Evolutionary conservation across 179 eudicot species (phyloP), one percentile per base, ranked within the genome.

Genomic region (Actinidia arguta): DNA sequence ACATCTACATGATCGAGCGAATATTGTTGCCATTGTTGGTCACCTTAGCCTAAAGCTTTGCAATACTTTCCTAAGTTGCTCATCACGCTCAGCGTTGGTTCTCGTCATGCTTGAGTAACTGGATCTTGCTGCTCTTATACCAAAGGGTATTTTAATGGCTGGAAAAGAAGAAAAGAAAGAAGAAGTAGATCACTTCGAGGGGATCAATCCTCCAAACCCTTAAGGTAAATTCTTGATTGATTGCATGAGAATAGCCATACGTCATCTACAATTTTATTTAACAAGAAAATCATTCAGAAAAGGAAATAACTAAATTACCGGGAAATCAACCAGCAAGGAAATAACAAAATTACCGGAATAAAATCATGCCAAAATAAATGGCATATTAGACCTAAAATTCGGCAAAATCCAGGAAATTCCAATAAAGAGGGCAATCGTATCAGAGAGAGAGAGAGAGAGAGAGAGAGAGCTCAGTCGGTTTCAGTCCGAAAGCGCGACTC

Each of bases 151-250:
- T 42, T 69, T 69, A 36, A 42, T 18, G 12, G 50, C 17, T 42
- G 14, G 10, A 69, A 42, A 42, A 69, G 73, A 69, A 18, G 73
- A 17, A 17, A 42, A 18, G 42, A 1, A 20, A 18, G n/a, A 31
- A 27, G 46, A 8, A 69, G 3, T 42, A 18, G 73, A 20, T 70
- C 50, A 69, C 22, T 8, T 20, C n/a, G 24, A 69, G 74, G 52
- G 74, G 27, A 18, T 70, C 25, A 17, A 46, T 42, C 74, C 74
- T 70, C 14, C 75, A 44, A 36, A 71, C 69, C 42, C 36, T 63
- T 63, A 0, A n/a, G 69, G 69, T 42, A 27, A 11, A 64, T 27
- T 64, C 27, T 36, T 8, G 11, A 25, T 27, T 27, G 44, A 22
- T 7, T 62, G n/a, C 69, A 10, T 25, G 69, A 9, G 13, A 42